Base-by-base conservation (phyloP, 2,329 filamentous ascomycete species). In the Stachybotrys chlorohalonatus region DNA sequence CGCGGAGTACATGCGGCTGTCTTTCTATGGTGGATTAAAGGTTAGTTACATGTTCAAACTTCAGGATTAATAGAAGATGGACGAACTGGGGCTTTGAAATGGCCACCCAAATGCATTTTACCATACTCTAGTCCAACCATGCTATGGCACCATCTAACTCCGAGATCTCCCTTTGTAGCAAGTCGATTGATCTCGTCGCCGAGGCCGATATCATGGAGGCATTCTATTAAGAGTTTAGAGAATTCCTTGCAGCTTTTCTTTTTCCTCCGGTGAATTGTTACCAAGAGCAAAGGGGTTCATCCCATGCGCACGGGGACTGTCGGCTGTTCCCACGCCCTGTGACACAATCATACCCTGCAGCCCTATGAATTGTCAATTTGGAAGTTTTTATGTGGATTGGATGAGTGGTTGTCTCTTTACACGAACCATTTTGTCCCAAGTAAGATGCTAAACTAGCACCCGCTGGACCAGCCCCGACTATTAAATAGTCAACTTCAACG, bases 1-100 rank as follows among this genome's bases (percentile, higher is more conserved):
- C 8, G 75, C 75, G 54, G 69, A 74, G 3, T 73, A n/a, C 39
- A 3, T 45, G 39, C 11, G 11, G 39, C n/a, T n/a, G 39, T 11
- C 39, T n/a, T 45, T 45, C 9, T 49, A 3, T 11, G 2, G 13
- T 15, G 11, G 17, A 49, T n/a, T 15, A 24, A 11, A 16, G 16
- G 13, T 16, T 17, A 49, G 47, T 49, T 24, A 2, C 13, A 24
- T 24, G 24, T 24, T 24, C 24, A 24, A 24, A 24, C 24, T 24
- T 24, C 2, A 24, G 24, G 24, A 24, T 24, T 24, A 24, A 24
- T 4, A 2, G 24, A 24, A 2, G 4, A 24, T 24, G 13, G 47
- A 49, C 47, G 3, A 3, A 45, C 39, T 3, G 11, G 11, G 39
- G 11, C n/a, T 45, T 45, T 5, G n/a, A n/a, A n/a, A 11, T 45